These are phyloP conservation scores for Lepiota subincarnata DNA, from an alignment of 768 basidiomycete species.

Conservation along the genomic window DNA sequence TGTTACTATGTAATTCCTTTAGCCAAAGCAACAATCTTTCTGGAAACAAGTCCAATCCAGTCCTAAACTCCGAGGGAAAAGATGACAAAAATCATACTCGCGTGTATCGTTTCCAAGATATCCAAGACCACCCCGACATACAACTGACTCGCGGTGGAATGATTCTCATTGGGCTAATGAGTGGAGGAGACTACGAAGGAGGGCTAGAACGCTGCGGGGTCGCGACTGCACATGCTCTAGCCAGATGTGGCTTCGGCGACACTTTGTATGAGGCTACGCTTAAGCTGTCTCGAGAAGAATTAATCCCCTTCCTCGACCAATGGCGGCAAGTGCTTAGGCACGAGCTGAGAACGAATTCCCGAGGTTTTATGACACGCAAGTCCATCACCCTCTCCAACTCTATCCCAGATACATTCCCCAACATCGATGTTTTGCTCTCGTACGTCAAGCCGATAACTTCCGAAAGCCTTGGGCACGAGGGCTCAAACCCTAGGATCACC, in stretches of 20 bases:
- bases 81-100: slow-evolving; percentile 70
- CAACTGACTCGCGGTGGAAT: slow-evolving; percentile 64
- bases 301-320: slow-evolving; percentile 49
- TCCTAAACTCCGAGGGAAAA: slow-evolving; percentile 61
- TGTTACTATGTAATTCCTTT: slow-evolving; percentile 10
- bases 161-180: slow-evolving; percentile 78
- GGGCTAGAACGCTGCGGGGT: slow-evolving; percentile 67
- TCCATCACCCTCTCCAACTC: slow-evolving; percentile 58
- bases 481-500: slow-evolving; percentile 32
- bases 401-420: slow-evolving; percentile 66
- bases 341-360: slow-evolving; percentile 68
- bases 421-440: slow-evolving; percentile 66
- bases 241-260: slow-evolving; percentile 78
- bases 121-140: slow-evolving; percentile 36
- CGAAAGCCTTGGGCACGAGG: slow-evolving; percentile 46
- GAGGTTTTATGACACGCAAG: slow-evolving; percentile 60
- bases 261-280: slow-evolving; percentile 57
- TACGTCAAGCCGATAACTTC: slow-evolving; percentile 80
- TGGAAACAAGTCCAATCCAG: slow-evolving; percentile 62
- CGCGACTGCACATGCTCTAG: slow-evolving; percentile 71
- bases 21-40: slow-evolving; percentile 71
- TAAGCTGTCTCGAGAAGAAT: slow-evolving; percentile 37
- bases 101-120: slow-evolving; percentile 38
- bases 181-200: slow-evolving; percentile 87
- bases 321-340: slow-evolving; percentile 63